Conservation (phyloP, 257 asterid species). For the Pogostemon cablin region DNA sequence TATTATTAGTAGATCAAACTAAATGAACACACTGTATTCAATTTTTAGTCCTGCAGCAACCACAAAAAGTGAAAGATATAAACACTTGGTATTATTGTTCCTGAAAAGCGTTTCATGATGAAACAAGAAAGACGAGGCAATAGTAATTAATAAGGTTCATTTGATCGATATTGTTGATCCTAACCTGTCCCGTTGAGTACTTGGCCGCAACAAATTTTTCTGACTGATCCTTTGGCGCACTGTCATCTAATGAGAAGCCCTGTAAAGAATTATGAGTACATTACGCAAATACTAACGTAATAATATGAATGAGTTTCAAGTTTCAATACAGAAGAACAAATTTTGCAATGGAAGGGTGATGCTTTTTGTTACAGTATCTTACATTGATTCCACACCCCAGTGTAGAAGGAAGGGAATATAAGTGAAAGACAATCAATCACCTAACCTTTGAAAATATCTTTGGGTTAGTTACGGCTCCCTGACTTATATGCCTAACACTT, state of each 20-base stretch:
- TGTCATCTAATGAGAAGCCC: slow-evolving; percentile 81
- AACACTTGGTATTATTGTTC: slow-evolving; percentile 22
- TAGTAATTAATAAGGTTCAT: neutral
- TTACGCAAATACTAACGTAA: neutral
- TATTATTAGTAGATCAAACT: slow-evolving; percentile 52
- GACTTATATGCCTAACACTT: no score
- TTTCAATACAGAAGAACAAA: no score
- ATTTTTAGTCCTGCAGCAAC: slow-evolving; percentile 78
- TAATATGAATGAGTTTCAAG: no score
- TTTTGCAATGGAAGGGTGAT: no score
- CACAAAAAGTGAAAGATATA: slow-evolving; percentile 43
- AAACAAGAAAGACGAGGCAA: neutral
- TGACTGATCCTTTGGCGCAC: slow-evolving; percentile 50
- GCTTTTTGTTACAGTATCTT: no score
- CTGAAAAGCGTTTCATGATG: slow-evolving; percentile 26
- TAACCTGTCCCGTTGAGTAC: slow-evolving; percentile 87
- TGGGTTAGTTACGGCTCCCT: no score
- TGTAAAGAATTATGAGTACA: slow-evolving; percentile 35
- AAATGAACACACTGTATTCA: slow-evolving; percentile 58
- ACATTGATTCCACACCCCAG: no score
- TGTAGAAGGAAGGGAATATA: no score
- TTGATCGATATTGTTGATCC: slow-evolving; percentile 16
- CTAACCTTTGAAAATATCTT: no score
- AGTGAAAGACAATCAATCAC: no score
- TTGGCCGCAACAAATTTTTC: slow-evolving; percentile 87